phyloP scores from a whole-genome alignment of 2,329 filamentous ascomycete species.

The Rhynchosporium graminicola region DNA sequence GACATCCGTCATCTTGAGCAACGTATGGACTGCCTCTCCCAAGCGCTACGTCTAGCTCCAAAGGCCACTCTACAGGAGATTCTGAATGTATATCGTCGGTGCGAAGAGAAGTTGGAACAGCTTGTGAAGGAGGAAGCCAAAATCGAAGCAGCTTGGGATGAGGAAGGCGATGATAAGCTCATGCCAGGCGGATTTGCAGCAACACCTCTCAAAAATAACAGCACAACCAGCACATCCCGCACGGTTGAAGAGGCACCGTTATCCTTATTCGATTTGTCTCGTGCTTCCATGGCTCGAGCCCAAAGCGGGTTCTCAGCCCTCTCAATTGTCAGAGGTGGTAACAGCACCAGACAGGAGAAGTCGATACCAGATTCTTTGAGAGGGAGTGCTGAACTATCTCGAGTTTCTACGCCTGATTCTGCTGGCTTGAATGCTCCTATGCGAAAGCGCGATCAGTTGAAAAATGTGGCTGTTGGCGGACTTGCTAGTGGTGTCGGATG shows the following conservation, averaged over 20 bases:
- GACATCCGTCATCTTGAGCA: conserved; percentile 75
- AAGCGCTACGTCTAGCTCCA: conserved; percentile 74
- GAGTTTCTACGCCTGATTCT: conserved; percentile 19
- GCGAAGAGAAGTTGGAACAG: conserved; percentile 73
- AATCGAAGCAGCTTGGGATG: conserved; percentile 71
- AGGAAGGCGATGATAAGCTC: conserved; percentile 58
- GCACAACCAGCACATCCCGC: conserved; percentile 41
- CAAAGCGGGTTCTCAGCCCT: conserved; percentile 59
- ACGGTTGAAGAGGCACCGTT: conserved; percentile 59
- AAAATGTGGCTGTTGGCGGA: conserved; percentile 67
- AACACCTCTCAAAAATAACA: conserved; percentile 41
- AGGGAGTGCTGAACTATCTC: conserved; percentile 28
- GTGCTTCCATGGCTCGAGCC: conserved; percentile 60
- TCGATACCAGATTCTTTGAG: conserved; percentile 3
- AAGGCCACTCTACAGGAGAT: conserved; percentile 71
- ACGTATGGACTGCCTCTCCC: conserved; percentile 76
- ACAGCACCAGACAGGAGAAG: conserved; percentile 12
- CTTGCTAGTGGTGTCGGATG: conserved; percentile 67
- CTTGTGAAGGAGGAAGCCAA: conserved; percentile 67
- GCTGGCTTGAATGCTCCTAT: conserved; percentile 43
- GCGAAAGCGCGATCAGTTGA: conserved; percentile 71
- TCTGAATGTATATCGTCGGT: conserved; percentile 71
- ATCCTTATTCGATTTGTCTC: conserved; percentile 65
- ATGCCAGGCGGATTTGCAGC: conserved; percentile 57
- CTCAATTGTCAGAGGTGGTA: conserved; percentile 39